A percentile compares a stretch with the other conserved stretches of the same genome.
Evolutionary conservation across 1,284 basidiomycete genomes (phyloP).

Genomic region (Boletus calvinii): DNA sequence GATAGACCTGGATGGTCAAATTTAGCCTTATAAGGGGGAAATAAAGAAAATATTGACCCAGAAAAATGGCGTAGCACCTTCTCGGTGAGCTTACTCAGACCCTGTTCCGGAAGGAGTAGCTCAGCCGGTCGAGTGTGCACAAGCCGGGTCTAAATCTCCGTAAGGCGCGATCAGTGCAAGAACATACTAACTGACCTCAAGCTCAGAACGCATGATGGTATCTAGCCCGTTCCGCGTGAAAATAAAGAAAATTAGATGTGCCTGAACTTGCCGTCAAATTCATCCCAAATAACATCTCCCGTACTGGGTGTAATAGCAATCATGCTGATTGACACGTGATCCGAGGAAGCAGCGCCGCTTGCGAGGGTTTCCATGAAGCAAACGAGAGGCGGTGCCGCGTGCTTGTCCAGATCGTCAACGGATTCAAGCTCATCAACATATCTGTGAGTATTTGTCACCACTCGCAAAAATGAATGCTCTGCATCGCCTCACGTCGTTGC

Average conservation of each 20-base stretch:
- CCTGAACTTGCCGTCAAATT: constrained; percentile 66
- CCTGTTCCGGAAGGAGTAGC: constrained; percentile 63
- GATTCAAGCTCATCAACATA: constrained; percentile 75
- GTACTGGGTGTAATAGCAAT: constrained; percentile 84
- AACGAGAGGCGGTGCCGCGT: constrained; percentile 59
- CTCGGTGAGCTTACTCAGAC: constrained; percentile 72
- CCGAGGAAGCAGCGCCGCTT: constrained; percentile 46
- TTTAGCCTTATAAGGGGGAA: constrained; percentile 9
- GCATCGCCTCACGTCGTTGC: constrained; percentile 71
- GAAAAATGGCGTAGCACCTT: constrained; percentile 76
- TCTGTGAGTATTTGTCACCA: constrained; percentile 37
- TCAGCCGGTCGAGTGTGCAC: constrained; percentile 85
- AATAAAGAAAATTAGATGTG: constrained; percentile 1
- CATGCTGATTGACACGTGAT: constrained; percentile 67
- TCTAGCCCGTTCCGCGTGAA: constrained; percentile 45
- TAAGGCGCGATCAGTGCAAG: constrained; percentile 5
- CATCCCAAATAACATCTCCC: constrained; percentile 91
- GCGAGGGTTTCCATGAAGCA: constrained; percentile 68
- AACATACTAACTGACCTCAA: constrained; percentile 55
- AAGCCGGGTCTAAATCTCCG: constrained; percentile 63
- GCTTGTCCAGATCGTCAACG: constrained; percentile 60
- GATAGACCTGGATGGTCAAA: constrained; percentile 37
- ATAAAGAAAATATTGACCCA: constrained; percentile 41
- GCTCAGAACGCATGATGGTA: constrained; percentile 79
- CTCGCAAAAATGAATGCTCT: neutral